Evolutionary conservation across 768 basidiomycete genomes (phyloP).

Genomic region (Podaxis sp.): DNA sequence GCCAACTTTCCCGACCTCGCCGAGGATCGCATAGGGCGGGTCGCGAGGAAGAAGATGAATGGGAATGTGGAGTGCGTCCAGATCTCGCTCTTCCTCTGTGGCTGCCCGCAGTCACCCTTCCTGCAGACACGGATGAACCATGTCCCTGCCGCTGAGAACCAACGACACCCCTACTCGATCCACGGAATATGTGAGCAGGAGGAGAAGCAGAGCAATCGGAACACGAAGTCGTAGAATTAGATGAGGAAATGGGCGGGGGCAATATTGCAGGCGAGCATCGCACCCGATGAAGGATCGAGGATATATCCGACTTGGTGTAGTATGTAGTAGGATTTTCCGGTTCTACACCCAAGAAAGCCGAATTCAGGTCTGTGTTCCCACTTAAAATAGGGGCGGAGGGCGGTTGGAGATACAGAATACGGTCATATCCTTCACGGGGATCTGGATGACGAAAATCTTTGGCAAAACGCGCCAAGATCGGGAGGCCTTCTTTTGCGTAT

Average conservation of each 20-base stretch:
- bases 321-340: background rate
- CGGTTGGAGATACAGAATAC: conserved; percentile 43
- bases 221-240: conserved; percentile 44
- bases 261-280: conserved; percentile 38
- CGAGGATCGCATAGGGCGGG: background rate
- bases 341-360: background rate
- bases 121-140: background rate
- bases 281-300: conserved; percentile 47
- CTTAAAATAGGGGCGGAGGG: conserved; percentile 34
- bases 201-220: background rate
- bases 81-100: background rate
- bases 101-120: background rate
- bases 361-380: background rate
- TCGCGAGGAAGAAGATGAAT: background rate
- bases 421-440: conserved; percentile 61
- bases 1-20: background rate
- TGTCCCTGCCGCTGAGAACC: background rate
- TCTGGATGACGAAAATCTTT: conserved; percentile 54
- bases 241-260: conserved; percentile 30
- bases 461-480: conserved; percentile 62
- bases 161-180: background rate
- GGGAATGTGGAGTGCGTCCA: background rate
- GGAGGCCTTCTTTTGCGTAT: conserved; percentile 49
- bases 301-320: conserved; percentile 50
- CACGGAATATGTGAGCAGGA: background rate